Conservation (phyloP, 345 rosid species). For the Corymbia maculata region DNA sequence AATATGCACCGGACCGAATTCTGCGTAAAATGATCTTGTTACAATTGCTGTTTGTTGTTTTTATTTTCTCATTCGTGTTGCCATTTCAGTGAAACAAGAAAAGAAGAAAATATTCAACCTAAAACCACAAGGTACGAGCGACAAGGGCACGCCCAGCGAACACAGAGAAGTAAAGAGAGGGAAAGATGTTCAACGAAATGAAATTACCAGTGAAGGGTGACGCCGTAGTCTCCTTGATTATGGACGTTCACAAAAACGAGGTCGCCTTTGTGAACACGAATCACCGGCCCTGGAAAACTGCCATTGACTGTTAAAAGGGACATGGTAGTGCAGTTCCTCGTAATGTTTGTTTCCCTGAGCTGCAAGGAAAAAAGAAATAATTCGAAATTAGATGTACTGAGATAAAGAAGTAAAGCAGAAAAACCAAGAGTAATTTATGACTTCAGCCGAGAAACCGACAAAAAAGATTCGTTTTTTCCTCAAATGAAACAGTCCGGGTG, state of each 20-base stretch:
- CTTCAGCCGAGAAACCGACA: neutral
- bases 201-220: conserved; percentile 3
- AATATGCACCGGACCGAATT: neutral
- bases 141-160: neutral
- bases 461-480: neutral
- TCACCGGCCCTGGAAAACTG: conserved; percentile 20
- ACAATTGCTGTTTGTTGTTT: neutral
- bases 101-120: neutral
- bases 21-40: neutral
- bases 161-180: neutral
- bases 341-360: conserved; percentile 5
- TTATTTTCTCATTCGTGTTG: neutral
- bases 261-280: conserved; percentile 8
- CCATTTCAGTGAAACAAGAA: neutral
- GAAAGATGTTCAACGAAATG: neutral
- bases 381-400: neutral
- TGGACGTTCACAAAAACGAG: conserved; percentile 8
- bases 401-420: neutral
- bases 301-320: conserved; percentile 14
- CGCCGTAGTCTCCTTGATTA: conserved; percentile 6
- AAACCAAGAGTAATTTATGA: neutral
- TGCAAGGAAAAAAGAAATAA: neutral
- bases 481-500: neutral
- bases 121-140: neutral
- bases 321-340: conserved; percentile 12